Evolutionary conservation across 352 stramenopile genomes (phyloP).

Genomic region (Halophytophthora polymorphica): DNA sequence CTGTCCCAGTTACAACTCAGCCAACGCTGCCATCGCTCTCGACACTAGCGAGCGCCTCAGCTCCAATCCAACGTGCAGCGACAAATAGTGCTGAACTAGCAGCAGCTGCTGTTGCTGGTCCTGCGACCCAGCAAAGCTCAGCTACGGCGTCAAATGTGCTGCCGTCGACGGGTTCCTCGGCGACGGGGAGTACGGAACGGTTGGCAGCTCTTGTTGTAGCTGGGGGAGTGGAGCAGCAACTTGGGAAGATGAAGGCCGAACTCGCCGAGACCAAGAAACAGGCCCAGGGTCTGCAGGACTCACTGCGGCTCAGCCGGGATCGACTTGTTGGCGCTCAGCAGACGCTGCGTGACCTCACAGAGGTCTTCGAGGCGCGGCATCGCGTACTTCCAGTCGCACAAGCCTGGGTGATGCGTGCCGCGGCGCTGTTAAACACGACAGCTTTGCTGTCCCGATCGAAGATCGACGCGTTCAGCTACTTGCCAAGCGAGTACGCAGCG

Average conservation of each 20-base stretch:
- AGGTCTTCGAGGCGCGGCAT: constrained; percentile 62
- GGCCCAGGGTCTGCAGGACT: constrained; percentile 61
- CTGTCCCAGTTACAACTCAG: too few species aligned
- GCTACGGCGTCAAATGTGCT: constrained; percentile 8
- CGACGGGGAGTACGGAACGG: constrained; percentile 48
- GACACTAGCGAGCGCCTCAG: too few species aligned
- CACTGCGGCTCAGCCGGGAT: constrained; percentile 60
- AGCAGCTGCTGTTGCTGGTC: not conserved
- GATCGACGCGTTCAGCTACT: constrained; percentile 28
- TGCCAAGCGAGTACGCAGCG: constrained; percentile 46
- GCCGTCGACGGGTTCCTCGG: constrained; percentile 25
- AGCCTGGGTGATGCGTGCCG: constrained; percentile 48
- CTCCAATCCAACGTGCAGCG: too few species aligned
- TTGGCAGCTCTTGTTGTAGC: constrained; percentile 57
- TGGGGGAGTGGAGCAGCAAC: constrained; percentile 67
- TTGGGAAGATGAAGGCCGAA: constrained; percentile 70
- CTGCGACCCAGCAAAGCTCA: constrained; percentile 8
- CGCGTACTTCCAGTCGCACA: constrained; percentile 56
- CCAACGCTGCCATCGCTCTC: too few species aligned
- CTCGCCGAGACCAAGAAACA: constrained; percentile 69
- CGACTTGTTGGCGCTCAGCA: constrained; percentile 51
- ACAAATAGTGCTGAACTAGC: too few species aligned
- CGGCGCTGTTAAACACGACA: constrained; percentile 52
- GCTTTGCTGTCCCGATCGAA: constrained; percentile 30
- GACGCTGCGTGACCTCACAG: constrained; percentile 55